Conservation (phyloP, 2,329 filamentous ascomycete species). For the Rhynchosporium graminicola region DNA sequence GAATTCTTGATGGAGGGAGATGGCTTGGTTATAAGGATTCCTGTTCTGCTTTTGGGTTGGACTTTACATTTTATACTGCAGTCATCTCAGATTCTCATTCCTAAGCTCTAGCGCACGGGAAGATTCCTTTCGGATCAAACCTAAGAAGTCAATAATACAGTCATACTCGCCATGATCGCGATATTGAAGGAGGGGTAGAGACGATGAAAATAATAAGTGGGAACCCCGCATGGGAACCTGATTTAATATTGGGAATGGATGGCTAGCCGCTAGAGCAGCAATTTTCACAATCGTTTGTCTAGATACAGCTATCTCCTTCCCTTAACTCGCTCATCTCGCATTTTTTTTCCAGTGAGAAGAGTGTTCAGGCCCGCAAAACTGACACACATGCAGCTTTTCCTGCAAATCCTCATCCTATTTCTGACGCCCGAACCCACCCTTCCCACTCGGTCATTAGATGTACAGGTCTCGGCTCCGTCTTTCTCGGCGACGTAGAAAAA, state of each 20-base stretch:
- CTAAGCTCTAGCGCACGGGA: no score
- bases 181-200: no score
- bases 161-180: no score
- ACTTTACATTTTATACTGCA: no score
- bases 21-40: no score
- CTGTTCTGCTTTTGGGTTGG: no score
- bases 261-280: not conserved
- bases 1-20: no score
- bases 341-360: conserved; percentile 71
- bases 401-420: conserved; percentile 47
- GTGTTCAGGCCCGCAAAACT: conserved; percentile 64
- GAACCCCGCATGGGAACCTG: not conserved
- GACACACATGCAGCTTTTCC: conserved; percentile 68
- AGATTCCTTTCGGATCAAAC: no score
- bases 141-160: no score
- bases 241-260: not conserved
- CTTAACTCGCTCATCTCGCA: conserved; percentile 82
- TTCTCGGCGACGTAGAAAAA: conserved; percentile 81
- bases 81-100: no score
- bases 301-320: conserved; percentile 84
- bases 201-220: not conserved
- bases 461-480: conserved; percentile 73
- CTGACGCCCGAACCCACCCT: conserved; percentile 54
- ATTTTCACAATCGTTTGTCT: conserved; percentile 84
- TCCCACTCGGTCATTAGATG: conserved; percentile 80